Evolutionary conservation across 805 yeast genomes (phyloP), one percentile per base, ranked within the genome.

Genomic region (Candida cerambycidarum): DNA sequence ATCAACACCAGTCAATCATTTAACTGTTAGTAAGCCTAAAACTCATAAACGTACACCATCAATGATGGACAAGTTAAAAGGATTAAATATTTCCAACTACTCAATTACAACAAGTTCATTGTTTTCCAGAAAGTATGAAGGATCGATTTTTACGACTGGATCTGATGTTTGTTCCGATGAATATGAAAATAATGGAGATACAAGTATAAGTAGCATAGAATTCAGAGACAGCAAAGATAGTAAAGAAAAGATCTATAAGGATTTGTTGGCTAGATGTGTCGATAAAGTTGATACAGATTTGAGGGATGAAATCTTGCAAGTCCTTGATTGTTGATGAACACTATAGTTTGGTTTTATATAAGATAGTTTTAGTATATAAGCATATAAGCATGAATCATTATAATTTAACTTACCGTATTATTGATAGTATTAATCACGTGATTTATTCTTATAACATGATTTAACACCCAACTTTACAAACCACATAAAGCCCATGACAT

Each of bases 11-110:
- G 14, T 13, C 14, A 11, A 30, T n/a, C n/a, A n/a, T 19, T 14
- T n/a, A 11, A 16, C 16, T 3, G n/a, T 24, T 3, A 44, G 39
- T 17, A 42, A 38, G 16, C 51, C 51, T 19, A 48, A 45, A 27
- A 35, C 49, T 11, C 52, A 48, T 38, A 48, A 37, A 27, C 39
- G 52, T 31, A 48, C 47, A 1, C 49, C 38, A 15, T 57, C 63
- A 4, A 52, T 66, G 38, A 49, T 64, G 16, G 65, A 59, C 14
- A 63, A 54, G 45, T 48, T 68, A 43, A 66, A 59, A 49, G 53
- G 45, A 21, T 51, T 68, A 21, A 58, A 48, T 23, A 48, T 44
- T 33, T 43, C 51, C 37, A 40, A 13, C 29, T 40, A 44, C 25
- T 49, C 51, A 19, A 37, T 46, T 9, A 41, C 52, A n/a, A 35